Base-by-base conservation (phyloP, 441 rosid genomes). In the Hypseocharis bilobata region DNA sequence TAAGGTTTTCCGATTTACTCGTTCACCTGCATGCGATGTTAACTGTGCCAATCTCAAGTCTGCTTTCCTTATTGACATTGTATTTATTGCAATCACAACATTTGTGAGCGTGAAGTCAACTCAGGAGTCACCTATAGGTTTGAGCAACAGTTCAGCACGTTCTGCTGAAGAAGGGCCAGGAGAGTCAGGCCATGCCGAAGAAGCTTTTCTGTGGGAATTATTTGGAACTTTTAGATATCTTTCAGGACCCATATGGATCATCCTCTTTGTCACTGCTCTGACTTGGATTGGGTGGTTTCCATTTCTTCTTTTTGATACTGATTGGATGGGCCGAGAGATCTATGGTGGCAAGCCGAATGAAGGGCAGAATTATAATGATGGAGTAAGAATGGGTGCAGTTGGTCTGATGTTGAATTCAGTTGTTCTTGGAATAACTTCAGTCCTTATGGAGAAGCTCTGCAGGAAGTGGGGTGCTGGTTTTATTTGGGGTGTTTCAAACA, bases 201-300 rank as follows among this genome's bases (percentile, higher is more conserved):
- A 93, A 85, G 97, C 99, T 74, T 91, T 93, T 63, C 75, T 93
- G 27, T 86, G 96, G 83, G 96, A 93, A 76, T 79, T 91, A 52
- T 77, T 89, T 69, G 97, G 96, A 61, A 93, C 97, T 42, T 91
- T 93, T 73, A 81, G 76, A 86, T 89, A 85, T 82, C 91, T 91
- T 77, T 80, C 99, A 36, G 76, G 72, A 64, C 45, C 84, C 65
- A 86, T 93, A 42, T 93, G 97, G 99, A 81, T 80, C 65, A 83
- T 93, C 76, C 78, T 93, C 80, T 70, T 83, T 66, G 96, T 91
- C 28, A 91, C 96, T 34, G 96, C 96, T 64, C 73, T 88, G 70
- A 91, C 88, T 72, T 93, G 99, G 97, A 78, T 87, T 58, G 93
- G 97, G 70, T 91, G 99, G 97, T 91, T 93, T 83, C 99, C 99